Percentiles rank a stretch among this genome's conserved stretches.
These are phyloP conservation scores for Plasmodium knowlesi DNA, from an alignment of 169 alveolate genomes.

Conservation along the genomic window DNA sequence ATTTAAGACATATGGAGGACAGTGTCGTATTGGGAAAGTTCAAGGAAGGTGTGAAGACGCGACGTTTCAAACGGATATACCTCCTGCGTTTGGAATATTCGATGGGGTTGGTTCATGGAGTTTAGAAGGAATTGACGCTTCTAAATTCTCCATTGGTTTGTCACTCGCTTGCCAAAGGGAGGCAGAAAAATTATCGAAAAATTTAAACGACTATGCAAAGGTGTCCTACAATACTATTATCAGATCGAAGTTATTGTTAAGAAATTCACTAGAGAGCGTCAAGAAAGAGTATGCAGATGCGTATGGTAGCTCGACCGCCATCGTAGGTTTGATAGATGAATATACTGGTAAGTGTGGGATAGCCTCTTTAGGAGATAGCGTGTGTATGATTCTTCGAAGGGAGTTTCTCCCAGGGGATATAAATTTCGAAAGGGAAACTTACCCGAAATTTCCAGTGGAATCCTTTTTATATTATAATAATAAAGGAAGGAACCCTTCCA, in stretches of 20 bases:
- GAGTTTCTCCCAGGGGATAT: conserved; percentile 78
- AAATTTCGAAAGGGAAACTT: conserved; percentile 73
- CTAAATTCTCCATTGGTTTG: conserved; percentile 79
- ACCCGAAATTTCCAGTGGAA: conserved; percentile 62
- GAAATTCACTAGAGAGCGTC: conserved; percentile 75
- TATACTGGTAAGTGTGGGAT: conserved; percentile 79
- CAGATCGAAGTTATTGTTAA: conserved; percentile 77
- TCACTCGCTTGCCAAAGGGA: conserved; percentile 76
- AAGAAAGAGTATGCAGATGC: conserved; percentile 77
- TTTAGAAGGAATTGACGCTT: conserved; percentile 81
- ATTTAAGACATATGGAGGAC: conserved; percentile 70
- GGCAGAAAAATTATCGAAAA: conserved; percentile 66
- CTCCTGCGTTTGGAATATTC: conserved; percentile 82
- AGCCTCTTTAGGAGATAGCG: conserved; percentile 81
- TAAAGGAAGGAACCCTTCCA: conserved; percentile 76
- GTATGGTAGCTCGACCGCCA: conserved; percentile 84
- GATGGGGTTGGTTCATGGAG: conserved; percentile 86
- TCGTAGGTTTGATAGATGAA: conserved; percentile 79
- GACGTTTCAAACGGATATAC: conserved; percentile 73
- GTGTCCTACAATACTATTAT: conserved; percentile 74
- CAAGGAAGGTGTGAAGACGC: conserved; percentile 83
- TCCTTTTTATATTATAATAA: conserved; percentile 47
- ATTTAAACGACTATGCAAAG: conserved; percentile 67
- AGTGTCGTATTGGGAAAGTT: conserved; percentile 73
- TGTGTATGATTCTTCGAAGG: conserved; percentile 78